These are phyloP conservation scores for Trypanosoma vivax DNA, from an alignment of 208 protist genomes.

Conservation along the genomic window DNA sequence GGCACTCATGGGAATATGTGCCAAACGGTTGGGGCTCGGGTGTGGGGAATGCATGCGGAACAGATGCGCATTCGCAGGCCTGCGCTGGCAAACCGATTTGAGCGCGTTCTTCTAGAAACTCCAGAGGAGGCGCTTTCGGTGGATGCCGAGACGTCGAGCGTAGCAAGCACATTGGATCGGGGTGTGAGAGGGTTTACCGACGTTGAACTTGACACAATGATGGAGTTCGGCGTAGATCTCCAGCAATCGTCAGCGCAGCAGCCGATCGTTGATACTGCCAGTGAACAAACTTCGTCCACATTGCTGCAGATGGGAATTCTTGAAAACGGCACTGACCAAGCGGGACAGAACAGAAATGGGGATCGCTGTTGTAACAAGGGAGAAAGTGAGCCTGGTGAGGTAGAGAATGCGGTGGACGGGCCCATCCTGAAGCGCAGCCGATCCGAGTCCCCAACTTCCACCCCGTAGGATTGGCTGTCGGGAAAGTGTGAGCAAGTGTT, in stretches of 20 bases:
- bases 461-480: too few relatives aligned
- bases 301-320: too few relatives aligned
- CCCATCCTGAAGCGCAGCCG: slow-evolving; percentile 8
- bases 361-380: not conserved
- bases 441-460: slow-evolving; percentile 15
- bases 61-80: slow-evolving; percentile 21
- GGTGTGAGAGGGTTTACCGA: slow-evolving; percentile 17
- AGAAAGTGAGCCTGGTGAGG: not conserved
- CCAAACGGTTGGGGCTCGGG: slow-evolving; percentile 13
- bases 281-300: too few relatives aligned
- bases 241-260: slow-evolving; percentile 4
- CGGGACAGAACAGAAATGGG: not conserved
- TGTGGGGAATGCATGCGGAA: slow-evolving; percentile 29
- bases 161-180: slow-evolving; percentile 59
- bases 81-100: slow-evolving; percentile 27
- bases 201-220: slow-evolving; percentile 23
- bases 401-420: slow-evolving; percentile 3
- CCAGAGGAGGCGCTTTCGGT: slow-evolving; percentile 54
- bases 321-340: not conserved
- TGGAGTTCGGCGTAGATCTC: slow-evolving; percentile 47
- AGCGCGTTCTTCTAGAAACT: slow-evolving; percentile 40
- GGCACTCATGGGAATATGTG: slow-evolving; percentile 7
- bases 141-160: slow-evolving; percentile 58
- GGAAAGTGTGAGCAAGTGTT: too few relatives aligned
- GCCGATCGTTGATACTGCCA: not conserved